Base-by-base conservation (phyloP, 2,329 filamentous ascomycete species). In the Colletotrichum sansevieriae region DNA sequence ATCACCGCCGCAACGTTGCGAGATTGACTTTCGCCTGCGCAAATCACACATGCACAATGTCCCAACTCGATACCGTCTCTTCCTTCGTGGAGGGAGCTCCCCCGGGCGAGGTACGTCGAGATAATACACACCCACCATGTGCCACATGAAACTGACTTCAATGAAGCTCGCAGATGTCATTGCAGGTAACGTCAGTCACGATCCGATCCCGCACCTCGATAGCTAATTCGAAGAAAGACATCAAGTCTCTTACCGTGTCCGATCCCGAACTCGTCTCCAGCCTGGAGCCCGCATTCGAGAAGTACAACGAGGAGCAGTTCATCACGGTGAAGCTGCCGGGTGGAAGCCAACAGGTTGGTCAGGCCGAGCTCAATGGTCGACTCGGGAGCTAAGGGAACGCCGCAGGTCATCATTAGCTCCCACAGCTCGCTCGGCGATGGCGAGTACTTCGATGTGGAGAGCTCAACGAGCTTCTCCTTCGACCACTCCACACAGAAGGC, bases 281-380 rank as follows among this genome's bases (percentile, higher is more conserved):
- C 72, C 91, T 98, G 61, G 88, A 86, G 7, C 92, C 94, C 0
- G 94, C 96, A 0, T 97, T 97, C 79, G 86, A 95, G 81, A 94
- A 92, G 81, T 98, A 99, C 87, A 98, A 98, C 76, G 95, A 99
- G 82, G 92, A 95, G 80, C 96, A 99, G 81, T 92, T 98, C 79
- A 83, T 90, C 56, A 94, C 94, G 15, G 91, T 93, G 71, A 97
- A 97, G 85, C 88, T 99, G 64, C 95, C 95, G 0, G 94, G 94
- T 35, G 89, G 92, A 77, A 95, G 90, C 79, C 90, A 94, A 79
- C 75, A 77, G 63, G 81, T 83, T 12, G 59, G 70, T 71, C 15
- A 25, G 37, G 37, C n/a, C 11, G 5, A n/a, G 43, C 4, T 22
- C 5, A 18, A 11, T 11, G 35, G 35, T 15, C 22, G 22, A 7